A percentile compares a stretch with the other conserved stretches of the same genome.
Conservation (phyloP, 306 rosid species). For the Corylus heterophylla region DNA sequence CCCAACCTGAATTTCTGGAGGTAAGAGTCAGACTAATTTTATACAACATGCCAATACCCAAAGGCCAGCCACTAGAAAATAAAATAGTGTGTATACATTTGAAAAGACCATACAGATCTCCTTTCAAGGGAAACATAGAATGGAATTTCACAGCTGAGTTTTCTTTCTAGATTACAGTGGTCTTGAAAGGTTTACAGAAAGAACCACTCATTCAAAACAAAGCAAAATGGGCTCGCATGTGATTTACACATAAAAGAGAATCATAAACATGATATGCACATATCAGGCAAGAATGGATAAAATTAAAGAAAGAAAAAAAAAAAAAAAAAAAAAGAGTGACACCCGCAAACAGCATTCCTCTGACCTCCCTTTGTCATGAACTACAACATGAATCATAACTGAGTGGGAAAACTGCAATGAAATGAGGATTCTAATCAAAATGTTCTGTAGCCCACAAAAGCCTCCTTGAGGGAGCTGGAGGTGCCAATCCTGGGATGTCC, state of each 20-base stretch:
- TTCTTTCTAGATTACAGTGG: background rate
- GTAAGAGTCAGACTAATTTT: background rate
- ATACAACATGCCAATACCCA: background rate
- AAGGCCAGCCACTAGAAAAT: background rate
- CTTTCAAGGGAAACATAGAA: no score
- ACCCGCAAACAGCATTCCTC: conserved; percentile 43
- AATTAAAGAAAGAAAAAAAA: conserved; percentile 27
- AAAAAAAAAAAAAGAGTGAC: conserved; percentile 26
- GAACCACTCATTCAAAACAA: conserved; percentile 42
- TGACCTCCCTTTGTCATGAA: conserved; percentile 28
- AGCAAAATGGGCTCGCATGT: conserved; percentile 38
- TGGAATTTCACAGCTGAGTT: background rate
- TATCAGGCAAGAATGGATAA: conserved; percentile 47
- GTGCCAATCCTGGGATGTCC: conserved; percentile 95
- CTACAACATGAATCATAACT: conserved; percentile 26
- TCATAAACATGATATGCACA: conserved; percentile 66
- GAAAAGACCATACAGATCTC: background rate
- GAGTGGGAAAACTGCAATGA: conserved; percentile 31
- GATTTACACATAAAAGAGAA: conserved; percentile 50
- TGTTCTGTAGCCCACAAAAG: conserved; percentile 64
- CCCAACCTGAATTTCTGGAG: background rate
- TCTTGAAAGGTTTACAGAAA: conserved; percentile 34
- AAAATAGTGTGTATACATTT: background rate
- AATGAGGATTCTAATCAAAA: conserved; percentile 34
- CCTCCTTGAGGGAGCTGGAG: conserved; percentile 87